Evolutionary conservation across 2,329 filamentous ascomycete species (phyloP), one percentile per base, ranked within the genome.

Genomic region (Clonostachys rhizophaga): DNA sequence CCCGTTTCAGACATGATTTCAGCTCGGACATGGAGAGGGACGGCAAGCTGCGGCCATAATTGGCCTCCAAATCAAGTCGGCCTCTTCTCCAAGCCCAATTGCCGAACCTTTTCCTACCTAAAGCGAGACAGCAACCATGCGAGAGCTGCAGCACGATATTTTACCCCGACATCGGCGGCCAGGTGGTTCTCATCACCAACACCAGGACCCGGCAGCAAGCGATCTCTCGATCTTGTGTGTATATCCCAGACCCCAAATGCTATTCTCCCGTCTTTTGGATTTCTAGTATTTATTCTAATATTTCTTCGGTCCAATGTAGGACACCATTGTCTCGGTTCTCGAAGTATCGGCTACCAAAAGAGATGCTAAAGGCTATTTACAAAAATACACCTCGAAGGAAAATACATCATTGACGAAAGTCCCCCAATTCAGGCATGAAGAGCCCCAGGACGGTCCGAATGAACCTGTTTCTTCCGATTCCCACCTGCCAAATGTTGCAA

Each of bases 321-420:
- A 96, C 60, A 87, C 96, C 58, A 85, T 95, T 57, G 77, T 95
- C 34, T 91, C 90, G 14, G 81, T 97, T 5, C 75, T 99, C 34
- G 89, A 89, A 58, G 90, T 91, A 16, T 90, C 91, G 11, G 88
- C 91, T 6, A 96, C 92, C 0, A 95, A 91, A 67, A 84, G 94
- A 57, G 94, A 99, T 70, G 91, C 91, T 43, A 91, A 88, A 66
- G 84, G 89, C 36, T 99, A 96, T 61, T 77, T 99, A 14, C 87
- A 94, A 56, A 91, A 90, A 51, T 95, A 96, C 63, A 84, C 56
- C 53, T 58, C 54, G 56, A 18, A 40, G 59, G 57, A 49, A 58
- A 54, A 44, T 49, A 55, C 60, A 49, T 52, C 59, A 13, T 33
- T 54, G 40, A 43, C 47, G 57, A 52, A 52, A 47, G 46, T 47